A percentile compares a stretch with the other conserved stretches of the same genome.
Evolutionary conservation across 1,284 basidiomycete genomes (phyloP).

Genomic region (Sporisorium scitamineum): DNA sequence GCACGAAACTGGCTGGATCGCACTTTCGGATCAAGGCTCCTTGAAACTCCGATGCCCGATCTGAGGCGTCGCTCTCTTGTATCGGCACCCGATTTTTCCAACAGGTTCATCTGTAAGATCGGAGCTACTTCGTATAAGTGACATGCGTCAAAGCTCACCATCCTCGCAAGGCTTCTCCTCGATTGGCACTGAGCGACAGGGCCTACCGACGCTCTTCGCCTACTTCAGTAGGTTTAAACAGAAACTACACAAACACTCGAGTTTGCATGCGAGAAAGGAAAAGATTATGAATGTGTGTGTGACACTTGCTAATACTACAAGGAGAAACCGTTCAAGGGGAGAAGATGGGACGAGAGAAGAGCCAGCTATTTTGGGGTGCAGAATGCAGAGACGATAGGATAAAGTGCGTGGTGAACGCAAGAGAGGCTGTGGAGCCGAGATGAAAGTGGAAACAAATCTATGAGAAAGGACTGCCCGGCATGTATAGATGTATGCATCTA

Average conservation of each 20-base stretch:
- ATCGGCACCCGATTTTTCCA: neutral
- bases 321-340: constrained; percentile 33
- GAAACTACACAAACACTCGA: neutral
- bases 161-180: no score
- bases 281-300: constrained; percentile 13
- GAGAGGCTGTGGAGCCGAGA: neutral
- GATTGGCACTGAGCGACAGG: no score
- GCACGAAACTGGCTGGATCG: neutral
- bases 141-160: no score
- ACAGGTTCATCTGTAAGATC: no score
- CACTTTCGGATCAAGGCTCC: neutral
- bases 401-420: constrained; percentile 34
- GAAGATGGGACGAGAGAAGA: neutral
- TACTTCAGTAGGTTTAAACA: no score
- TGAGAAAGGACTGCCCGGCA: neutral
- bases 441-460: neutral
- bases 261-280: constrained; percentile 7
- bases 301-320: constrained; percentile 49
- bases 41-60: neutral
- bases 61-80: neutral
- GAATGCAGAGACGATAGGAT: neutral
- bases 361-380: neutral
- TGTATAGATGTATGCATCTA: constrained; percentile 19
- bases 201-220: no score
- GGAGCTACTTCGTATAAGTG: no score